Conservation (phyloP, 108 stramenopile species). For the Nitzschia sp. region DNA sequence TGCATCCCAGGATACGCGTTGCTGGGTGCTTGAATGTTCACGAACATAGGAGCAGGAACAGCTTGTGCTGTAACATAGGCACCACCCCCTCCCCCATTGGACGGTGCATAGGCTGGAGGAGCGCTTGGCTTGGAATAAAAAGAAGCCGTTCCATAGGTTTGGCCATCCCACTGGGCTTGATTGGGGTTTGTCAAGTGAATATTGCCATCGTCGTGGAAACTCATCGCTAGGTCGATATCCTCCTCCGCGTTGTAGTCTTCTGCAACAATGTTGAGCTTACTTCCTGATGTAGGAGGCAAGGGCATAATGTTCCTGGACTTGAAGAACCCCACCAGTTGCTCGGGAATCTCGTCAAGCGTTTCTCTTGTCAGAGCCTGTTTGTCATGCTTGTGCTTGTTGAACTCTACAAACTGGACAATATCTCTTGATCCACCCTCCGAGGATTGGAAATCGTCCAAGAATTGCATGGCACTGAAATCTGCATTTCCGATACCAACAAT, state of each 20-base stretch:
- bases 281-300: conserved; percentile 28
- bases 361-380: conserved; percentile 55
- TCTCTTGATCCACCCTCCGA: conserved; percentile 46
- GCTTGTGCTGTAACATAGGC: neutral
- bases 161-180: conserved; percentile 20
- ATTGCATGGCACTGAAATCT: conserved; percentile 82
- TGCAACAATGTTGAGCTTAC: conserved; percentile 21
- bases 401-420: conserved; percentile 84
- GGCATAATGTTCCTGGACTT: conserved; percentile 37
- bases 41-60: neutral
- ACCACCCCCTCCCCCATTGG: neutral
- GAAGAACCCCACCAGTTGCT: conserved; percentile 77
- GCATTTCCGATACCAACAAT: conserved; percentile 85
- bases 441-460: conserved; percentile 57
- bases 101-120: conserved; percentile 6
- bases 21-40: conserved; percentile 47
- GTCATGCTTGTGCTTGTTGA: conserved; percentile 44
- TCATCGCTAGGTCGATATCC: conserved; percentile 45
- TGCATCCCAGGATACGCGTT: conserved; percentile 60
- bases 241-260: conserved; percentile 36
- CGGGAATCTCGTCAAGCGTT: conserved; percentile 79
- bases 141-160: conserved; percentile 18
- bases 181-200: conserved; percentile 11
- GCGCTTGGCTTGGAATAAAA: neutral
- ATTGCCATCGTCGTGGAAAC: conserved; percentile 17